Conservation (phyloP, 2,329 filamentous ascomycete genomes). For the Dendrostoma leiphaemia region DNA sequence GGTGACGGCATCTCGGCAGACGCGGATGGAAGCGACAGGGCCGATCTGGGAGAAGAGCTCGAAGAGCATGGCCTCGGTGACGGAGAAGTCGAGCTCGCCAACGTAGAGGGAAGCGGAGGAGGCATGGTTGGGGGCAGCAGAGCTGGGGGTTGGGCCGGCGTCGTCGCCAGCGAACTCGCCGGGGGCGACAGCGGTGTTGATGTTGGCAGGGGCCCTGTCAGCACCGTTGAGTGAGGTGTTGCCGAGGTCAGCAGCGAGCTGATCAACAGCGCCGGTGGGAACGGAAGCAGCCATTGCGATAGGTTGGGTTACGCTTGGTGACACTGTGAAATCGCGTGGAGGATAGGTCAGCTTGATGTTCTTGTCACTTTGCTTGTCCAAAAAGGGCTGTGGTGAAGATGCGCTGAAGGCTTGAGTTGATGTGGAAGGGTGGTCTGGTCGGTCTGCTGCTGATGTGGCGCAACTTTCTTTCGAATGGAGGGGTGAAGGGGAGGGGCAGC, state of each 20-base stretch:
- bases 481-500: too few species aligned
- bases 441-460: too few species aligned
- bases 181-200: constrained; percentile 70
- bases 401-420: too few species aligned
- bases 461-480: too few species aligned
- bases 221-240: constrained; percentile 68
- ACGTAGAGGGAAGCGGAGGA: constrained; percentile 99
- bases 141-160: constrained; percentile 68
- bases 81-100: constrained; percentile 94
- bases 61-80: constrained; percentile 99
- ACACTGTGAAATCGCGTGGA: constrained; percentile 22
- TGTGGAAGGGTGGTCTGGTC: not conserved
- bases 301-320: constrained; percentile 21
- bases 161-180: constrained; percentile 54
- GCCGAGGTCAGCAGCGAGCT: constrained; percentile 76
- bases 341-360: constrained; percentile 13
- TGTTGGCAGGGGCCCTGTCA: constrained; percentile 60
- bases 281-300: constrained; percentile 60
- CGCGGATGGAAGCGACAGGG: constrained; percentile 97
- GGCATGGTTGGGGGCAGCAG: constrained; percentile 81
- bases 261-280: constrained; percentile 65
- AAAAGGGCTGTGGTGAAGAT: too few species aligned
- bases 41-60: constrained; percentile 99
- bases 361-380: too few species aligned
- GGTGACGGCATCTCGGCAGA: constrained; percentile 98